Percentiles rank a stretch among this genome's conserved stretches.
Evolutionary conservation across 139 green algal species (phyloP).

Genomic region (Micractinium sp.): DNA sequence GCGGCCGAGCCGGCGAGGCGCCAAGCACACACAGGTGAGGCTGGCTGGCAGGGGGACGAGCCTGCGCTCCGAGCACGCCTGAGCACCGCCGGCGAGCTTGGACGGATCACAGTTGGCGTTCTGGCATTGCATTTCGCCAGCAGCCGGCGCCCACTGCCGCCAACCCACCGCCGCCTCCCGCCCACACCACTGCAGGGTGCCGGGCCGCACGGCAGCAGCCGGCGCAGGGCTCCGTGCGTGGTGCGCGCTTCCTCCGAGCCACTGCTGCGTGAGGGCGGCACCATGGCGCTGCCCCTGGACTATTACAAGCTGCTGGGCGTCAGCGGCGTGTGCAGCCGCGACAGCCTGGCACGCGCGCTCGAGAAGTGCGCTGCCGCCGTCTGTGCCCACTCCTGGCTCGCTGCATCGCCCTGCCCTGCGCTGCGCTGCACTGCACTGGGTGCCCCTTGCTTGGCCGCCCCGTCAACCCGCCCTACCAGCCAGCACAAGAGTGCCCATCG

Average conservation of each 20-base stretch:
- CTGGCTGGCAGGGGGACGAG: too few relatives aligned
- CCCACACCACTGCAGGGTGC: background rate
- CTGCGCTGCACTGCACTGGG: background rate
- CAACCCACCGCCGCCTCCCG: too few relatives aligned
- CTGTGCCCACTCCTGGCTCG: background rate
- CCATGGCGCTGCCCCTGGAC: conserved; percentile 32
- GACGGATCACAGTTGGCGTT: too few relatives aligned
- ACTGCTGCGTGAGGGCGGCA: background rate
- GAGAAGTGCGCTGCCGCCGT: background rate
- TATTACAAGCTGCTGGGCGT: conserved; percentile 42
- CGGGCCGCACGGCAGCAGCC: background rate
- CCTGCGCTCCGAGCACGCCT: too few relatives aligned
- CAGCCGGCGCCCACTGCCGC: too few relatives aligned
- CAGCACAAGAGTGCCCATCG: background rate
- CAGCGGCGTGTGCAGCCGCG: conserved; percentile 28
- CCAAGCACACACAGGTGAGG: background rate
- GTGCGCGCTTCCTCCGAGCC: conserved; percentile 1
- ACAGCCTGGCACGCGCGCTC: conserved; percentile 8
- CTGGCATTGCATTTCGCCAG: too few relatives aligned
- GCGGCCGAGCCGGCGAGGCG: background rate
- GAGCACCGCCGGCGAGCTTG: too few relatives aligned
- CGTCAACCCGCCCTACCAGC: too few relatives aligned
- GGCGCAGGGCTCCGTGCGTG: too few relatives aligned
- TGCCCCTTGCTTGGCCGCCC: too few relatives aligned
- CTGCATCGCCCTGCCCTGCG: background rate